Percentiles rank a stretch among this genome's conserved stretches.
Conservation (phyloP, 2,329 filamentous ascomycete species). For the Aspergillus proliferans region DNA sequence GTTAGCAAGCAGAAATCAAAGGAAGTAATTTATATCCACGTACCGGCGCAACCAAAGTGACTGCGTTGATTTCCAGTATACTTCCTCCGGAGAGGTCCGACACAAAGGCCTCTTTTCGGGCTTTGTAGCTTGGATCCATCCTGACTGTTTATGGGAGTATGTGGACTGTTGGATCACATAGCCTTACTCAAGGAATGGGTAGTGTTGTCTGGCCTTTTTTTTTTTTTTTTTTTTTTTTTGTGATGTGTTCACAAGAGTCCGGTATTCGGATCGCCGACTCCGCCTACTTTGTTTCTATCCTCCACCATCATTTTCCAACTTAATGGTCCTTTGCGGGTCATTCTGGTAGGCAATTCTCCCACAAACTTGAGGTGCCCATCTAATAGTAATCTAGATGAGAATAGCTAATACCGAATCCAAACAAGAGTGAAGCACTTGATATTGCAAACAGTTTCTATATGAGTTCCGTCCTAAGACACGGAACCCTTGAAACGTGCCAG, state of each 20-base stretch:
- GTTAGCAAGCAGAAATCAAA: conserved; percentile 3
- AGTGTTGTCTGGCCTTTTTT: background rate
- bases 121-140: conserved; percentile 64
- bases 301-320: background rate
- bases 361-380: no score
- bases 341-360: no score
- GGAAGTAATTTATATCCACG: conserved; percentile 19
- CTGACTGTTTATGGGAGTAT: conserved; percentile 2
- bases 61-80: conserved; percentile 77
- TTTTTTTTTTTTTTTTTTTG: background rate
- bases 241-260: background rate
- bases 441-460: no score
- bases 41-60: conserved; percentile 82
- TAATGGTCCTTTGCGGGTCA: background rate
- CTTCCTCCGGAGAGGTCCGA: conserved; percentile 80
- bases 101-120: conserved; percentile 90
- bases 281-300: no score
- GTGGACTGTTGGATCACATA: background rate
- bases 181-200: background rate
- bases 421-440: no score
- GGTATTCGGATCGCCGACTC: background rate
- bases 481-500: no score
- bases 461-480: no score
- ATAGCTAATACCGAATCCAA: no score
- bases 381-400: no score